A percentile compares a stretch with the other conserved stretches of the same genome.
Evolutionary conservation across 208 protist genomes (phyloP).

Genomic region (Wallacemonas sp.): DNA sequence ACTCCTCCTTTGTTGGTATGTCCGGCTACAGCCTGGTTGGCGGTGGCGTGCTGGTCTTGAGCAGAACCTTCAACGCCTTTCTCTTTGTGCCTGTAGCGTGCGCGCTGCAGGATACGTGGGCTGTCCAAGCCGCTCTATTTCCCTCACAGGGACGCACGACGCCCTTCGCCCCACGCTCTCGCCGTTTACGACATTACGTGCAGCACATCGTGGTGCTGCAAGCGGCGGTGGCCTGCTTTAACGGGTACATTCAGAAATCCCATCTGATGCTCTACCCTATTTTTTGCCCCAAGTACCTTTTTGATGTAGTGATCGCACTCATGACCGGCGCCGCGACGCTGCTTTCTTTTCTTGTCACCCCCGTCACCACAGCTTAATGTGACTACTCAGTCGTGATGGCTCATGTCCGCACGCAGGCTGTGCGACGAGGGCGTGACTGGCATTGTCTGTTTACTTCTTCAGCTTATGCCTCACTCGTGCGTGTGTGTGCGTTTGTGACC

Average conservation of each 20-base stretch:
- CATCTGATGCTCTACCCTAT: conserved; percentile 90
- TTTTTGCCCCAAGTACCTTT: conserved; percentile 82
- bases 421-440: too few relatives aligned
- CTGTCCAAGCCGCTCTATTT: not conserved
- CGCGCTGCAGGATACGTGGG: conserved; percentile 6
- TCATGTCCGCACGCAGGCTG: too few relatives aligned
- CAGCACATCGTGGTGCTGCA: conserved; percentile 39
- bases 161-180: not conserved
- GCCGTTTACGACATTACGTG: conserved; percentile 29
- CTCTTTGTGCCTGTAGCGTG: conserved; percentile 41
- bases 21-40: conserved; percentile 43
- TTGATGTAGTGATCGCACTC: conserved; percentile 50
- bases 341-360: conserved; percentile 12
- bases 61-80: conserved; percentile 69
- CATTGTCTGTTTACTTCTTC: too few relatives aligned
- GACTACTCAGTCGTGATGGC: too few relatives aligned
- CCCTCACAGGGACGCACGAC: not conserved
- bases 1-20: conserved; percentile 74
- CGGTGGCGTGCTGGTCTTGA: conserved; percentile 57
- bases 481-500: too few relatives aligned
- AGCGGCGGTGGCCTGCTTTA: conserved; percentile 50
- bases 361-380: too few relatives aligned
- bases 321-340: conserved; percentile 25
- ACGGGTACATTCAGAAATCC: conserved; percentile 61
- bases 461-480: too few relatives aligned